Evolutionary conservation across 495 filamentous ascomycete species (phyloP), one percentile per base, ranked within the genome.

Genomic region (Achaetomiella virescens): DNA sequence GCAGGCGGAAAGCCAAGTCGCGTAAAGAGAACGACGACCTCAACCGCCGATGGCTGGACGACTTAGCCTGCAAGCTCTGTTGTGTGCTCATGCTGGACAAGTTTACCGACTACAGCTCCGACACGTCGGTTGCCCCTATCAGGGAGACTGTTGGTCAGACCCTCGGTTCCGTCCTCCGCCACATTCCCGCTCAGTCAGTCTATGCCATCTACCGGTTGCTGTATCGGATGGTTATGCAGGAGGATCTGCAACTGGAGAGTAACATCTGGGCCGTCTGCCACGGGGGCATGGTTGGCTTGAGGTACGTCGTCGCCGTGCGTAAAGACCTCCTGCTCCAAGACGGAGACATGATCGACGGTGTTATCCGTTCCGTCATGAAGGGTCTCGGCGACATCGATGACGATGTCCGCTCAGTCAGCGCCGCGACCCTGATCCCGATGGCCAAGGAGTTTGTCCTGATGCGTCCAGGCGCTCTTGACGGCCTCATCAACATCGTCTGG

Each of bases 101-200:
- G 47, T 98, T 98, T 63, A 95, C 90, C 45, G 93, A 98, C 68
- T 97, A 97, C 71, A 90, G 95, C 52, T 96, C 92, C 7, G 93
- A 98, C 68, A 97, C 88, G 52, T 95, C 93, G 6, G 90, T 98
- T 36, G 93, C 93, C 2, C 93, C 93, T 1, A 96, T 98, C 55
- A 79, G 93, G 58, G 93, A 98, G 72, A 96, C 93, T 0, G 88
- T 95, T 22, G 95, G 93, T n/a, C 93, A 98, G 70, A 91, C 90
- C 2, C 76, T 98, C 21, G 95, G 92, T 63, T 87, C 92, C 11
- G 80, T 96, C 36, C 75, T 98, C 42, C 86, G 85, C 50, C 87
- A 96, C 69, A 72, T 96, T 17, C 80, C 88, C 12, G 74, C 84
- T 0, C 68, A 74, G 29, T 88, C 89, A 25, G 91, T 97, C 45